These are phyloP conservation scores for Primulina huaijiensis DNA, from an alignment of 257 asterid genomes.

Conservation along the genomic window DNA sequence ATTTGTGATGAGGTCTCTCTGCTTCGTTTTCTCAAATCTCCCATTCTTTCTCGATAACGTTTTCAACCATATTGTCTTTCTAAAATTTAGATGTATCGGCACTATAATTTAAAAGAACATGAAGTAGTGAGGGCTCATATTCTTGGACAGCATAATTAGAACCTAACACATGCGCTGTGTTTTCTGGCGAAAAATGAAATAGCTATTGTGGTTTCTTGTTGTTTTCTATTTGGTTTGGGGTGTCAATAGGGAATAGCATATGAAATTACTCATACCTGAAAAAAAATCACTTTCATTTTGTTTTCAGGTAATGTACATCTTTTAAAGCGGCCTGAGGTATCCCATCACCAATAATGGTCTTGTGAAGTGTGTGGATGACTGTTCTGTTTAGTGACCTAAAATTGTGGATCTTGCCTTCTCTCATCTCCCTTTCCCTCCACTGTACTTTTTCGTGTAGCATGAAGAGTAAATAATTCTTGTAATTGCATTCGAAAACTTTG, in stretches of 20 bases:
- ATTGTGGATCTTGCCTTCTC: slow-evolving; percentile 20
- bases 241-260: not conserved
- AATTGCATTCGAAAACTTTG: not conserved
- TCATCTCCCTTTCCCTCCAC: not conserved
- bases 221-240: not conserved
- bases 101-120: not conserved
- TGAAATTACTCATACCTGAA: not conserved
- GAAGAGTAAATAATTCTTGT: slow-evolving; percentile 9
- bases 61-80: not conserved
- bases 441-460: slow-evolving; percentile 7
- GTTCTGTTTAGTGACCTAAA: slow-evolving; percentile 21
- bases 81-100: not conserved
- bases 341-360: slow-evolving; percentile 25
- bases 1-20: not conserved
- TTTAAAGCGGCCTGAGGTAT: slow-evolving; percentile 21
- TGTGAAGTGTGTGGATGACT: slow-evolving; percentile 32
- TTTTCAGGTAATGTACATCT: slow-evolving; percentile 38
- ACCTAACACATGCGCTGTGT: not conserved
- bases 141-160: not conserved
- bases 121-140: not conserved
- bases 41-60: not conserved
- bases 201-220: not conserved
- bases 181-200: not conserved
- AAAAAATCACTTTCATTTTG: not conserved
- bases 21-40: not conserved